Conservation (phyloP, 768 basidiomycete genomes). For the Boletus tylopilopsis region DNA sequence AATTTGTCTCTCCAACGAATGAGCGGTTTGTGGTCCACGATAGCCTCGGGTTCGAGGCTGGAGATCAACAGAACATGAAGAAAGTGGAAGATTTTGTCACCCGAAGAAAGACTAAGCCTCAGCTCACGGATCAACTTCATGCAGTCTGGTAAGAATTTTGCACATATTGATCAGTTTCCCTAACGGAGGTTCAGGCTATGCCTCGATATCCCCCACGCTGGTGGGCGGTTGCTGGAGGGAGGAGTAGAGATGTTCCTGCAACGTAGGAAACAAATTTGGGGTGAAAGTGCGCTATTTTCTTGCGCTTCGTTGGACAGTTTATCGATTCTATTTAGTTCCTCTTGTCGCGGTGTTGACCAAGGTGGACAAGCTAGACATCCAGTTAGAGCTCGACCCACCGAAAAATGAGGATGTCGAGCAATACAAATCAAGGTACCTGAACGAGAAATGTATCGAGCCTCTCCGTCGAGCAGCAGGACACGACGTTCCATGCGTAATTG, state of each 20-base stretch:
- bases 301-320: neutral
- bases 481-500: neutral
- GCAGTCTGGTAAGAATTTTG: slow-evolving; percentile 9
- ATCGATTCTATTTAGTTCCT: neutral
- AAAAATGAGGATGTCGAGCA: neutral
- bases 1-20: too few relatives aligned
- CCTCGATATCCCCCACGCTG: slow-evolving; percentile 11
- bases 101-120: neutral
- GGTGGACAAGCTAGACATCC: slow-evolving; percentile 3
- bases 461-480: neutral
- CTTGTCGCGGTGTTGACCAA: slow-evolving; percentile 18
- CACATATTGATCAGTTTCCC: neutral
- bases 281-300: neutral
- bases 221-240: slow-evolving; percentile 12
- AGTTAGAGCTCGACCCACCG: slow-evolving; percentile 1
- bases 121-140: slow-evolving; percentile 7
- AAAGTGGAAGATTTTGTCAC: slow-evolving; percentile 2
- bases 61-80: neutral
- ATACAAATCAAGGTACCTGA: neutral
- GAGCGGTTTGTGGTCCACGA: too few relatives aligned
- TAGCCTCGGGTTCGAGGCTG: too few relatives aligned
- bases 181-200: slow-evolving; percentile 11
- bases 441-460: slow-evolving; percentile 1
- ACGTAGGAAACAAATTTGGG: slow-evolving; percentile 1
- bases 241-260: slow-evolving; percentile 9